Conservation (phyloP, 1,284 basidiomycete genomes). For the Porogramme epimiltina region DNA sequence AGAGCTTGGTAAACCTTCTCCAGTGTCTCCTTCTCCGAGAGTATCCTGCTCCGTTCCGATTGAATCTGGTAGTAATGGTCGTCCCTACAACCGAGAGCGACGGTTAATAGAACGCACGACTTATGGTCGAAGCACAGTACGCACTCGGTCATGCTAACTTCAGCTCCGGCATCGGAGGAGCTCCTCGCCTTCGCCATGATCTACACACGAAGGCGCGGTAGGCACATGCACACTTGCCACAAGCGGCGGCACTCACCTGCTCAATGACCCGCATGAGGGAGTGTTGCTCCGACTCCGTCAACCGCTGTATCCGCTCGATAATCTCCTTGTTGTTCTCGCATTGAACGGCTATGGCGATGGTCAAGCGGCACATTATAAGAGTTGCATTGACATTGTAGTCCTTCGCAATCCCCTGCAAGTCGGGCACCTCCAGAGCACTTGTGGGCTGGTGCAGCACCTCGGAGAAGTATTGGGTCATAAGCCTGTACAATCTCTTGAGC, state of each 20-base stretch:
- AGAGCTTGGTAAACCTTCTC: conserved; percentile 77
- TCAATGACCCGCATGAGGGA: conserved; percentile 86
- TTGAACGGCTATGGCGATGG: conserved; percentile 92
- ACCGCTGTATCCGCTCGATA: conserved; percentile 81
- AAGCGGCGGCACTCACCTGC: conserved; percentile 48
- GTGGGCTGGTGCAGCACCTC: conserved; percentile 79
- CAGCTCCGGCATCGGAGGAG: conserved; percentile 45
- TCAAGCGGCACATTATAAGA: conserved; percentile 78
- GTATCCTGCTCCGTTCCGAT: conserved; percentile 72
- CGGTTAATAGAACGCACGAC: neutral
- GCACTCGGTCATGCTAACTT: conserved; percentile 76
- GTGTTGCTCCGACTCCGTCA: conserved; percentile 82
- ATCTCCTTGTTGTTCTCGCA: conserved; percentile 84
- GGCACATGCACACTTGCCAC: neutral
- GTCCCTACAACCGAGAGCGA: conserved; percentile 50
- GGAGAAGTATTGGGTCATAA: conserved; percentile 86
- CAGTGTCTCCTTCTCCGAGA: conserved; percentile 78
- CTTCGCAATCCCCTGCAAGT: conserved; percentile 82
- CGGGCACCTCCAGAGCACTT: conserved; percentile 73
- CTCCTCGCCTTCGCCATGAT: conserved; percentile 72
- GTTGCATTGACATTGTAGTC: conserved; percentile 68
- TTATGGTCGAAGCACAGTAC: conserved; percentile 28
- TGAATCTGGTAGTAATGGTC: conserved; percentile 86
- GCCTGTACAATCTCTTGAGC: conserved; percentile 82
- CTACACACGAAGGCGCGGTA: conserved; percentile 35